Conservation (phyloP, 495 filamentous ascomycete species). For the Trichoderma reesei region DNA sequence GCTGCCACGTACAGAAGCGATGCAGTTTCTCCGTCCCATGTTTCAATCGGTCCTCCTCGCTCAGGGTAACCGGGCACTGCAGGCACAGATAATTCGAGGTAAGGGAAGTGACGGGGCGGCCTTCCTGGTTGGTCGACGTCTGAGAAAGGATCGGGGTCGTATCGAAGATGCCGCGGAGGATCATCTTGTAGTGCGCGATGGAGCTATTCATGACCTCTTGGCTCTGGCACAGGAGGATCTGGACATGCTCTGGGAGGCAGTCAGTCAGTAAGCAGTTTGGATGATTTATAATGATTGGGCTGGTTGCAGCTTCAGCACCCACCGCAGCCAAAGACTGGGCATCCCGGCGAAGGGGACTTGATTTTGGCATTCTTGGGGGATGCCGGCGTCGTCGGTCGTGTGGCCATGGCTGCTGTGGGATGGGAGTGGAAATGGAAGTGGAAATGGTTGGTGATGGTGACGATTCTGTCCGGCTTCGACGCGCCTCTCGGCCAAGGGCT, state of each 20-base stretch:
- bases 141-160: slow-evolving; percentile 37
- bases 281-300: neutral
- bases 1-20: slow-evolving; percentile 48
- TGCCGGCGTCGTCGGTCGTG: slow-evolving; percentile 39
- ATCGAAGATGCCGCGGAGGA: slow-evolving; percentile 42
- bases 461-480: neutral
- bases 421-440: no score
- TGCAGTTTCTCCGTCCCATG: slow-evolving; percentile 52
- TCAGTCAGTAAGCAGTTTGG: slow-evolving; percentile 15
- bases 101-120: slow-evolving; percentile 35
- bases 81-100: slow-evolving; percentile 60
- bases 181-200: slow-evolving; percentile 44
- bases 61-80: slow-evolving; percentile 52
- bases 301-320: slow-evolving; percentile 11
- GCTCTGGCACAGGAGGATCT: slow-evolving; percentile 40
- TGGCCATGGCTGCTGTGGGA: slow-evolving; percentile 27
- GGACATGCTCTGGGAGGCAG: slow-evolving; percentile 39
- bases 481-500: neutral
- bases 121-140: slow-evolving; percentile 38
- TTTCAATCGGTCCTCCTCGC: slow-evolving; percentile 43
- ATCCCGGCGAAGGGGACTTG: slow-evolving; percentile 40
- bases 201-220: slow-evolving; percentile 39
- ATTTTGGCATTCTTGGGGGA: slow-evolving; percentile 44
- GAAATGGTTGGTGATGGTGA: neutral
- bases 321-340: slow-evolving; percentile 47